Evolutionary conservation across 371 early-diverging fungal genomes (phyloP).

Genomic region (Mortierella sp.): DNA sequence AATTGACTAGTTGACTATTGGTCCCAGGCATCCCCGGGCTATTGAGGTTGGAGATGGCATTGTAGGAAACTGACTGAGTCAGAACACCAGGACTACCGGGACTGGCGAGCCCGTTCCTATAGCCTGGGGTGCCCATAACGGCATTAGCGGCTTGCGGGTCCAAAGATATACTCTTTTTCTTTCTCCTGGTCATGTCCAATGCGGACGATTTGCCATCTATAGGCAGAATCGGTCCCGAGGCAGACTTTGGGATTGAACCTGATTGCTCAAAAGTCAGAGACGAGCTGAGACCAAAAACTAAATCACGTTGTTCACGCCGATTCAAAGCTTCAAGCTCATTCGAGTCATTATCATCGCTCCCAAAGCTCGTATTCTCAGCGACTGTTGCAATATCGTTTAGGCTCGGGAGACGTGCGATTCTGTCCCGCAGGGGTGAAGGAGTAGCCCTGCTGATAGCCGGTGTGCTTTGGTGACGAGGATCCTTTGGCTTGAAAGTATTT

Average conservation of each 20-base stretch:
- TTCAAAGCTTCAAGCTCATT: conserved; percentile 16
- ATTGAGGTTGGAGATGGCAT: conserved; percentile 25
- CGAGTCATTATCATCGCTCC: conserved; percentile 12
- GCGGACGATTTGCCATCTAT: conserved; percentile 14
- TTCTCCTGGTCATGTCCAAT: conserved; percentile 30
- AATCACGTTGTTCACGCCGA: conserved; percentile 28
- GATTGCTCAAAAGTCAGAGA: conserved; percentile 24
- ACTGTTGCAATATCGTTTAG: conserved; percentile 21
- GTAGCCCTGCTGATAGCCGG: conserved; percentile 19
- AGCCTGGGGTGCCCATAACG: conserved; percentile 19
- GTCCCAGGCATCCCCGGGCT: neutral
- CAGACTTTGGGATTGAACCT: conserved; percentile 23
- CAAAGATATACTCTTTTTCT: conserved; percentile 53
- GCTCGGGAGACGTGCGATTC: conserved; percentile 19
- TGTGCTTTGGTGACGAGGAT: conserved; percentile 43
- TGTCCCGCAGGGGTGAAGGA: conserved; percentile 16
- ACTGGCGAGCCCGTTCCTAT: conserved; percentile 33
- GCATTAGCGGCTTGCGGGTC: conserved; percentile 53
- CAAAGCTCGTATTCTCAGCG: conserved; percentile 21
- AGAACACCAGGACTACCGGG: conserved; percentile 39
- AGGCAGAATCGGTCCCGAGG: conserved; percentile 25
- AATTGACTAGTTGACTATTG: neutral
- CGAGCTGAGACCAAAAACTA: conserved; percentile 31
- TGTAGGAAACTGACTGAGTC: conserved; percentile 38
- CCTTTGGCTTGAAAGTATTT: conserved; percentile 13